phyloP scores from a whole-genome alignment of 768 basidiomycete species.

The Cubamyces lactineus region DNA sequence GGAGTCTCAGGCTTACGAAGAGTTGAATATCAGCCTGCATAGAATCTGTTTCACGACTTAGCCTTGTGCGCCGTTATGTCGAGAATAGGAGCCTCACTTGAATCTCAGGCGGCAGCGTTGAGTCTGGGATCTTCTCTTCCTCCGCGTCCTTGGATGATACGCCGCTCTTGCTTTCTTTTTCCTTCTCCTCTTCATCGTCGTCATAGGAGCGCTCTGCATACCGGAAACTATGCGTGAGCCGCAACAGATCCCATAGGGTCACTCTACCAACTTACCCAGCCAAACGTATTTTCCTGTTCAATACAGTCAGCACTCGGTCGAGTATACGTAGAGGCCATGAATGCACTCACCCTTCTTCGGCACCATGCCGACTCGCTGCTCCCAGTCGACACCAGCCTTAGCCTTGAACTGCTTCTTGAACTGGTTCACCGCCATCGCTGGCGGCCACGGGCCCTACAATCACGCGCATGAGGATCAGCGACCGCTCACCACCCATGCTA shows the following conservation, averaged over 20 bases:
- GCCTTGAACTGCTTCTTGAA: constrained; percentile 65
- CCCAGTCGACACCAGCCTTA: constrained; percentile 56
- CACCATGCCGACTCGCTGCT: constrained; percentile 51
- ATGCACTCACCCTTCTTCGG: constrained; percentile 47
- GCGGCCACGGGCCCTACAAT: constrained; percentile 50
- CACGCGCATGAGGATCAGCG: neutral
- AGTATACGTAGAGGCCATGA: too few relatives aligned
- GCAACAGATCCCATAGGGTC: constrained; percentile 1
- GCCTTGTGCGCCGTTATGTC: too few relatives aligned
- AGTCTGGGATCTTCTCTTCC: constrained; percentile 47
- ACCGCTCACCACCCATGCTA: neutral
- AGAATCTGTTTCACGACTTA: constrained; percentile 39
- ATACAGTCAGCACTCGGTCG: neutral
- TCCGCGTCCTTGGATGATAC: constrained; percentile 37
- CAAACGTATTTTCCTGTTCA: constrained; percentile 59
- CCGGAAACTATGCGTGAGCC: neutral
- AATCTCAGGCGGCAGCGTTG: constrained; percentile 46
- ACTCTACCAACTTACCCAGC: constrained; percentile 46
- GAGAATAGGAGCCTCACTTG: constrained; percentile 39
- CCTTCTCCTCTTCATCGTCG: constrained; percentile 42
- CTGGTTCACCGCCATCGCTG: constrained; percentile 45
- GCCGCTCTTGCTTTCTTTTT: constrained; percentile 26
- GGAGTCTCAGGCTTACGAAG: constrained; percentile 39
- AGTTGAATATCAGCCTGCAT: constrained; percentile 56
- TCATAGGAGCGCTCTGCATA: constrained; percentile 15